Evolutionary conservation across 768 basidiomycete genomes (phyloP), one percentile per base, ranked within the genome.

Genomic region (Suillus alpinus): DNA sequence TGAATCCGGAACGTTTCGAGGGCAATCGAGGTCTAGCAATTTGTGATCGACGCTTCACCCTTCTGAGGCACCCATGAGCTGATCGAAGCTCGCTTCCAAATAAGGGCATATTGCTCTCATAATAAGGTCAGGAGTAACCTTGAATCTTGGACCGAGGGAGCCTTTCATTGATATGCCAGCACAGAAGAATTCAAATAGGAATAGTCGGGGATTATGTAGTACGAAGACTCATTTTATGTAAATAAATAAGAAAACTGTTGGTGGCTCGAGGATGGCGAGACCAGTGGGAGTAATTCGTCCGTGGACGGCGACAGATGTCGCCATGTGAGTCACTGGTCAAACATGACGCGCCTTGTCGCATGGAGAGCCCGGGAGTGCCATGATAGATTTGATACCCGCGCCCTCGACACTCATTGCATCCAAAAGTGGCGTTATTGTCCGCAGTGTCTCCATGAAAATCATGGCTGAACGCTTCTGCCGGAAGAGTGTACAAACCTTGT

Each of bases 51-150:
- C 64, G 56, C 43, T 58, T 56, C 53, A 55, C 52, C 2, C 64
- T 63, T 65, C 64, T 63, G 59, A 65, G 64, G 64, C 62, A 63
- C 64, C 53, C 61, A 59, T 62, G 63, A 64, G 58, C 61, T 59
- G 57, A 65, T 65, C 62, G 62, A 65, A 58, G 64, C 59, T 29
- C 32, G 31, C 34, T 7, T 56, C 61, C 63, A 37, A 55, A 65
- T 59, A 43, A 32, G 39, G 63, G 3, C 47, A 62, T 58, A 65
- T 65, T 65, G 61, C 32, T 36, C 50, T 43, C 61, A 58, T 62
- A 62, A 26, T n/a, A 44, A 44, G 53, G 20, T 59, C 41, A 55
- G 53, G 52, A 34, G 59, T 56, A 37, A 53, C 51, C 52, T 53
- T 12, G 50, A 47, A 47, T 47, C 26, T 47, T 29, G 26, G 6